These are phyloP conservation scores for Akanthomyces uredinophilus DNA, from an alignment of 2,329 filamentous ascomycete species.

Conservation along the genomic window DNA sequence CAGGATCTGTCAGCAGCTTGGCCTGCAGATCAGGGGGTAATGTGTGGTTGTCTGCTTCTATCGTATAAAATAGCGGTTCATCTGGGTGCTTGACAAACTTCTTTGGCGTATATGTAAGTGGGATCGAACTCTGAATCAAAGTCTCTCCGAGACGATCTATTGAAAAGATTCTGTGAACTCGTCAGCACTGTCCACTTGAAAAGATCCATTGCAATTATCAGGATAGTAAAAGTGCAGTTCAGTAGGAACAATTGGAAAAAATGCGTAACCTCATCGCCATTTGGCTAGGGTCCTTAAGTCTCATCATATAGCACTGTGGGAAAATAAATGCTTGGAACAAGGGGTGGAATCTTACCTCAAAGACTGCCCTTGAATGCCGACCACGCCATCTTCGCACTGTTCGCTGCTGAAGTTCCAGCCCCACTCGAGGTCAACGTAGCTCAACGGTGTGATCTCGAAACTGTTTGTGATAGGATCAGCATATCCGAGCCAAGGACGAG, in stretches of 20 bases:
- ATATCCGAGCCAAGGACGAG: constrained; percentile 93
- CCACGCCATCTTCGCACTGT: constrained; percentile 88
- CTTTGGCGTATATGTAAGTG: constrained; percentile 84
- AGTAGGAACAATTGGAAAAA: constrained; percentile 96
- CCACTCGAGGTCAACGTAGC: constrained; percentile 83
- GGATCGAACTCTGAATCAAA: constrained; percentile 78
- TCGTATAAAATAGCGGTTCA: constrained; percentile 84
- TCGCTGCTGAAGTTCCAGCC: constrained; percentile 96
- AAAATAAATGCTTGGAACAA: constrained; percentile 29
- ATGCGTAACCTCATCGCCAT: constrained; percentile 51
- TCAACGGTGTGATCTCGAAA: constrained; percentile 88
- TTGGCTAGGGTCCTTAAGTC: constrained; percentile 49
- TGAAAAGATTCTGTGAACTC: constrained; percentile 67
- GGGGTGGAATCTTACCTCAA: constrained; percentile 59
- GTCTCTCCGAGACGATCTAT: constrained; percentile 83
- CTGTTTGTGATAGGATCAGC: constrained; percentile 79
- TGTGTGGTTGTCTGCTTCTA: constrained; percentile 90
- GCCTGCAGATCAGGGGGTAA: constrained; percentile 72
- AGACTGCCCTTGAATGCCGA: constrained; percentile 86
- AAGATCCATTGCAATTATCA: constrained; percentile 12
- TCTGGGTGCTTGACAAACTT: constrained; percentile 85
- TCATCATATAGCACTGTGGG: constrained; percentile 54
- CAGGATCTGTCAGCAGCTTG: constrained; percentile 68
- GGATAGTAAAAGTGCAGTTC: constrained; percentile 43
- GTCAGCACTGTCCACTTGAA: constrained; percentile 28